Evolutionary conservation across 2,329 filamentous ascomycete species (phyloP), one percentile per base, ranked within the genome.

Genomic region (Fusarium penzigii): DNA sequence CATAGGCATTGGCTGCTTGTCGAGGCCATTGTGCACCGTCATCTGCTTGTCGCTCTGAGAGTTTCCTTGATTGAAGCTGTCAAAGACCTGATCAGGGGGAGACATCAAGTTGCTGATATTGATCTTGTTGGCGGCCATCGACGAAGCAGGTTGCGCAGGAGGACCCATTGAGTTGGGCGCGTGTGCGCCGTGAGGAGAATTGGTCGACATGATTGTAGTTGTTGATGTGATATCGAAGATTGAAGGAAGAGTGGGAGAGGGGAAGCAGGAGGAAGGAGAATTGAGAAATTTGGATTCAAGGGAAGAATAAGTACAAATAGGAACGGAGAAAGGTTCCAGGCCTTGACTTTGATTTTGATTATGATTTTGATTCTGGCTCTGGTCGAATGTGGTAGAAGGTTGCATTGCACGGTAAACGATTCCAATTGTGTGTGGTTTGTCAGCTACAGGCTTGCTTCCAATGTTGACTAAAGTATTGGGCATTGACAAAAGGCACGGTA

Each of bases 81-180:
- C 82, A 44, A 75, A 76, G 34, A 75, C 66, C n/a, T 74, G 73
- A 38, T 85, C 83, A 17, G 83, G 83, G 32, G 84, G 84, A 17
- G 84, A 86, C 78, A 86, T 84, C 52, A 86, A 72, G 55, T 74
- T 84, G 71, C 68, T 78, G 58, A 82, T 80, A 55, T 78, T 74
- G 48, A 78, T 62, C 58, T 78, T 80, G 65, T 74, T 78, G 5
- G 59, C 32, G 17, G 58, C 58, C 29, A 56, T 56, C 46, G 59
- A 55, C 17, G 65, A 44, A 17, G 62, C 49, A 36, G 63, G 60
- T 17, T 55, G 56, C 10, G 64, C 61, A 42, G 68, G 67, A 44
- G 69, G 68, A 29, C 63, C 65, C 66, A 68, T 69, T 62, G 66
- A 51, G 51, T 51, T 53, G 43, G 51, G 48, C 48, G 53, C 46